phyloP scores from a whole-genome alignment of 2,329 filamentous ascomycete genomes.

The Cytospora mali region DNA sequence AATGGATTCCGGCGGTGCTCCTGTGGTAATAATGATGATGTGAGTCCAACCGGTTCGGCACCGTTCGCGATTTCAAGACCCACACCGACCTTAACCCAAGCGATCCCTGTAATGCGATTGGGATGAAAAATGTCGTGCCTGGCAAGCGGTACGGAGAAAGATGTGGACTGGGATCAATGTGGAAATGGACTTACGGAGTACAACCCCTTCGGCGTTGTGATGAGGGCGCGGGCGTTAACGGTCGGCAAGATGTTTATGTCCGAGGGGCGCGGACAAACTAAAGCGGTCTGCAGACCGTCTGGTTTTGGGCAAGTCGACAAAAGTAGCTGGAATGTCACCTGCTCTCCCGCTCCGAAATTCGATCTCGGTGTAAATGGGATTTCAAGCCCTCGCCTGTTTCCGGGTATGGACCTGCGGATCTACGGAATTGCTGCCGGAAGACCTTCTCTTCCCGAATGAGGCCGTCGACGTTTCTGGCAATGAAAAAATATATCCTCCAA shows the following conservation, averaged over 20 bases:
- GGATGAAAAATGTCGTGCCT: background rate
- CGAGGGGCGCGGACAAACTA: slow-evolving; percentile 33
- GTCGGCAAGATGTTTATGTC: slow-evolving; percentile 45
- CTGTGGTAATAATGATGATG: slow-evolving; percentile 24
- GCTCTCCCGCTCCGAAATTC: background rate
- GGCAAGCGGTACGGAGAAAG: background rate
- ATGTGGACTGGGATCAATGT: background rate
- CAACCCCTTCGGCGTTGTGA: slow-evolving; percentile 17
- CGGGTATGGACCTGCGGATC: background rate
- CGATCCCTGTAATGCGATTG: slow-evolving; percentile 16
- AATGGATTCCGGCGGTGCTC: slow-evolving; percentile 18
- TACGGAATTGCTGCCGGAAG: slow-evolving; percentile 8
- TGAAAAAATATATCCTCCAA: background rate
- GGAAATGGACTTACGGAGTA: background rate
- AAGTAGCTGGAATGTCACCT: slow-evolving; percentile 18
- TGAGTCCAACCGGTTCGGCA: slow-evolving; percentile 20
- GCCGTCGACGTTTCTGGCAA: background rate
- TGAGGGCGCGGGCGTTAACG: slow-evolving; percentile 29
- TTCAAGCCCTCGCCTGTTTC: background rate
- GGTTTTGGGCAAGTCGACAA: slow-evolving; percentile 15
- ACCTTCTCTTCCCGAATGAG: background rate
- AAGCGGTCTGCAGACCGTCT: slow-evolving; percentile 20
- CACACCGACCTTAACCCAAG: slow-evolving; percentile 19
- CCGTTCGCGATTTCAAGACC: slow-evolving; percentile 23
- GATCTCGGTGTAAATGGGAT: background rate